A percentile compares a stretch with the other conserved stretches of the same genome.
Conservation (phyloP, 1,284 basidiomycete genomes). For the Apiotrichum gamsii region DNA sequence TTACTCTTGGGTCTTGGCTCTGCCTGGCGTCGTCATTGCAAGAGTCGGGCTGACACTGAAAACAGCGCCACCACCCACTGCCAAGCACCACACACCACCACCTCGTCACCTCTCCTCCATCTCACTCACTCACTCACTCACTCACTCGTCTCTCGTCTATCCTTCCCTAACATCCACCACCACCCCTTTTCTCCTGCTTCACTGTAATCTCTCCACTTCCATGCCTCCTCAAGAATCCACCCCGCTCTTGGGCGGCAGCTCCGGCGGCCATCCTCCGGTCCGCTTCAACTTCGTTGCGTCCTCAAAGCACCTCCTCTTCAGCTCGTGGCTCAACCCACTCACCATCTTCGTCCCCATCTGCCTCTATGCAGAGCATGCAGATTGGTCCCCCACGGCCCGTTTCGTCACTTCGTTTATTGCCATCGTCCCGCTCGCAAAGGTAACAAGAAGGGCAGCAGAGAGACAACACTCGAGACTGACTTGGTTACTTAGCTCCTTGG, state of each 20-base stretch:
- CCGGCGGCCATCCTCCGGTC: background rate
- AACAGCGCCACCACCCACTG: background rate
- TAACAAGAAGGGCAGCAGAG: slow-evolving; percentile 31
- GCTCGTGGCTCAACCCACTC: slow-evolving; percentile 69
- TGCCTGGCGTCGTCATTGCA: background rate
- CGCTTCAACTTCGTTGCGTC: slow-evolving; percentile 50
- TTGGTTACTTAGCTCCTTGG: slow-evolving; percentile 49
- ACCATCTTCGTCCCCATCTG: slow-evolving; percentile 70
- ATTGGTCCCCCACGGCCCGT: slow-evolving; percentile 74
- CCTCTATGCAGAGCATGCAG: slow-evolving; percentile 47
- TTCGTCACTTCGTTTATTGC: slow-evolving; percentile 78
- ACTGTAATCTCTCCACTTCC: background rate
- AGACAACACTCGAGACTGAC: background rate
- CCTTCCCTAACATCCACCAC: background rate
- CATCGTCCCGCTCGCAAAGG: slow-evolving; percentile 76
- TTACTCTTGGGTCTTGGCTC: background rate
- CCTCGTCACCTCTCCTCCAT: too few relatives aligned
- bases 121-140: too few relatives aligned
- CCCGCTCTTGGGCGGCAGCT: slow-evolving; percentile 13
- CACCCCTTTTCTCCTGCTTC: background rate
- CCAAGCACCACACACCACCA: background rate
- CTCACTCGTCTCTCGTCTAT: too few relatives aligned
- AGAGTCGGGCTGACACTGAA: too few relatives aligned
- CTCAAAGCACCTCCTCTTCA: slow-evolving; percentile 59
- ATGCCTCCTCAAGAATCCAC: slow-evolving; percentile 24